Percentiles rank a stretch among this genome's conserved stretches.
These are phyloP conservation scores for Hypoxylon trugodes DNA, from an alignment of 495 filamentous ascomycete species.

Conservation along the genomic window DNA sequence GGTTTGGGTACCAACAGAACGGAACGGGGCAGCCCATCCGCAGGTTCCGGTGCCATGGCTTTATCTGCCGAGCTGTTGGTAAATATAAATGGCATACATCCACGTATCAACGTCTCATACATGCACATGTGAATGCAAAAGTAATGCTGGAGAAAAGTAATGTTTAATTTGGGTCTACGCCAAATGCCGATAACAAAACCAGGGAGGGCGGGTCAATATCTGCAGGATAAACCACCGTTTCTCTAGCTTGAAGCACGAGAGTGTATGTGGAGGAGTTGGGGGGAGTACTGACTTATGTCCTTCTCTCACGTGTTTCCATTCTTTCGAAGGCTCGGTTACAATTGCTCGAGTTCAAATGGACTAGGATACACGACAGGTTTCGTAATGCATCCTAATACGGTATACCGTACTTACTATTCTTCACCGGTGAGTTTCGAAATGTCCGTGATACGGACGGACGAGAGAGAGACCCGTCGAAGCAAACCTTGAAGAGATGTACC, in stretches of 20 bases:
- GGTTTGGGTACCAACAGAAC: slow-evolving; percentile 3
- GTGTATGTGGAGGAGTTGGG: not conserved
- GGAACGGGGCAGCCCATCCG: slow-evolving; percentile 9
- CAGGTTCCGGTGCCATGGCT: slow-evolving; percentile 21
- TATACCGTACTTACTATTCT: not conserved
- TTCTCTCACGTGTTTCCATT: not conserved
- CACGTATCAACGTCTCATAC: no score
- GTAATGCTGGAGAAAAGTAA: not conserved
- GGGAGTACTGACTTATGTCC: not conserved
- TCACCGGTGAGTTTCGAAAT: not conserved
- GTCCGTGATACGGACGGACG: slow-evolving; percentile 7
- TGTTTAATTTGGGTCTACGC: not conserved
- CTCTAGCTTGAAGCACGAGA: not conserved
- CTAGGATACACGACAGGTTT: slow-evolving; percentile 5
- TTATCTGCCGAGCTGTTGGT: not conserved
- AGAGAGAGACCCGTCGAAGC: not conserved
- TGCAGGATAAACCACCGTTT: not conserved
- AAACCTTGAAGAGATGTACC: no score
- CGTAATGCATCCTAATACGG: not conserved
- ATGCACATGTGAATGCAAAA: no score
- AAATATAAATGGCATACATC: not conserved
- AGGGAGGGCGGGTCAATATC: slow-evolving; percentile 6
- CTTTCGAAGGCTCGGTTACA: not conserved
- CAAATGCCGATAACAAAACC: not conserved
- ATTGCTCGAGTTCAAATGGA: slow-evolving; percentile 2